These are phyloP conservation scores for Leptographium flavum DNA, from an alignment of 2,329 filamentous ascomycete genomes.

Conservation along the genomic window DNA sequence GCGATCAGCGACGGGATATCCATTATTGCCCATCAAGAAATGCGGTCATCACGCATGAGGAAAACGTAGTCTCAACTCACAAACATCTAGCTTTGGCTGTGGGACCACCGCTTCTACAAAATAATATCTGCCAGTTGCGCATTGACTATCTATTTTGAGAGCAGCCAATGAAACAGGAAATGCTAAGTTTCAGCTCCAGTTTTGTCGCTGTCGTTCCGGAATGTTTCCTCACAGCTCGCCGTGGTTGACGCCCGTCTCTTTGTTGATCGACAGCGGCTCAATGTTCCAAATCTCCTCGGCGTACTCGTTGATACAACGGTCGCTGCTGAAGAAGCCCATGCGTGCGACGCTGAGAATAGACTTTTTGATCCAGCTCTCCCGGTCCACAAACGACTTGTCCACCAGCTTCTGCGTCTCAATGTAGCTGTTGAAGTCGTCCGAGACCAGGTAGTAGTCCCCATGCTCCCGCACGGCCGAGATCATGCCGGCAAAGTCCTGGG, in stretches of 20 bases:
- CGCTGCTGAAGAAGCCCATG: conserved; percentile 96
- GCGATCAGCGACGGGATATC: too few relatives aligned
- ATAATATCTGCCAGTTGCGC: too few relatives aligned
- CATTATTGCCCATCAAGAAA: too few relatives aligned
- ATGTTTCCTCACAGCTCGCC: conserved; percentile 7
- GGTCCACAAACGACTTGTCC: conserved; percentile 81
- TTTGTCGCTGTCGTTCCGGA: too few relatives aligned
- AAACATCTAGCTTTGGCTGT: not conserved
- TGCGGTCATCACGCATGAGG: not conserved
- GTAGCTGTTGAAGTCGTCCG: conserved; percentile 94
- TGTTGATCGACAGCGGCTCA: conserved; percentile 52
- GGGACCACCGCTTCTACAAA: too few relatives aligned
- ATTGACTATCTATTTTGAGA: too few relatives aligned
- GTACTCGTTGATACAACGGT: conserved; percentile 94
- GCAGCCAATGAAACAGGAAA: too few relatives aligned
- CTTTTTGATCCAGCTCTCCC: conserved; percentile 86
- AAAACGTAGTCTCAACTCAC: not conserved
- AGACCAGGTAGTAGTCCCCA: conserved; percentile 94
- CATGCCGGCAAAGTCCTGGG: conserved; percentile 65
- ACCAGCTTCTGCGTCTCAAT: conserved; percentile 81
- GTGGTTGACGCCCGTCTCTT: conserved; percentile 9
- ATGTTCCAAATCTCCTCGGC: conserved; percentile 96
- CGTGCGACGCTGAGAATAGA: conserved; percentile 74
- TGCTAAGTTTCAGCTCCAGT: too few relatives aligned
- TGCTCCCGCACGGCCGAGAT: conserved; percentile 78